Evolutionary conservation across 768 basidiomycete species (phyloP).

Genomic region (Omphalotus guepiniiformis): DNA sequence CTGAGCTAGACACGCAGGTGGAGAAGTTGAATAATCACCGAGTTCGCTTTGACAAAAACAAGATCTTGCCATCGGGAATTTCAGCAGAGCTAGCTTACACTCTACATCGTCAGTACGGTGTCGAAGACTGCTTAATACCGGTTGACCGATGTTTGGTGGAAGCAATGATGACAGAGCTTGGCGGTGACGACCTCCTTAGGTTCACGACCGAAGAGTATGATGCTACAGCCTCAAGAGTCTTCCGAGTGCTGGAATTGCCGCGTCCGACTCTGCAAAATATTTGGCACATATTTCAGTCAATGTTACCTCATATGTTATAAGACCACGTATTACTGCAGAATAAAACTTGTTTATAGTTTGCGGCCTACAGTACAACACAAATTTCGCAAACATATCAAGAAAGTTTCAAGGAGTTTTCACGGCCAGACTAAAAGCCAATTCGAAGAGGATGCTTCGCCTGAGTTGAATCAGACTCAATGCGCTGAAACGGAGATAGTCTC

Average conservation of each 20-base stretch:
- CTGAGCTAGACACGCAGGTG: slow-evolving; percentile 18
- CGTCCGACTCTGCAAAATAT: slow-evolving; percentile 15
- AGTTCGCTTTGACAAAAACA: slow-evolving; percentile 15
- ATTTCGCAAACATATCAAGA: too few relatives aligned
- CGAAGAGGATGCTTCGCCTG: too few relatives aligned
- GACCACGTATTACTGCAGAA: too few relatives aligned
- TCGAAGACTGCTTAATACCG: slow-evolving; percentile 14
- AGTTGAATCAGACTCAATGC: too few relatives aligned
- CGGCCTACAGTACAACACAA: too few relatives aligned
- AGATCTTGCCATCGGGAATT: slow-evolving; percentile 19
- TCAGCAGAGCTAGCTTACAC: slow-evolving; percentile 19
- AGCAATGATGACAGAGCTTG: slow-evolving; percentile 19
- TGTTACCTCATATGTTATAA: slow-evolving; percentile 17
- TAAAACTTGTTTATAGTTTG: neutral
- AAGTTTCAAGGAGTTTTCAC: too few relatives aligned
- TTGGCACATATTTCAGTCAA: slow-evolving; percentile 17
- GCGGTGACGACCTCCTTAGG: slow-evolving; percentile 17
- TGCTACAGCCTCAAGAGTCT: slow-evolving; percentile 12
- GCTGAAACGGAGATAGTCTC: neutral
- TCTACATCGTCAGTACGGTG: slow-evolving; percentile 15
- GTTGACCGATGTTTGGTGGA: slow-evolving; percentile 17
- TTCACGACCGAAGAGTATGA: slow-evolving; percentile 18
- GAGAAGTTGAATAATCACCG: slow-evolving; percentile 16
- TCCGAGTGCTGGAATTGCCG: slow-evolving; percentile 8
- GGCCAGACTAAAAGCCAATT: too few relatives aligned